Conservation (phyloP, 176 grass and related monocot species). For the Saccharum spontaneum region DNA sequence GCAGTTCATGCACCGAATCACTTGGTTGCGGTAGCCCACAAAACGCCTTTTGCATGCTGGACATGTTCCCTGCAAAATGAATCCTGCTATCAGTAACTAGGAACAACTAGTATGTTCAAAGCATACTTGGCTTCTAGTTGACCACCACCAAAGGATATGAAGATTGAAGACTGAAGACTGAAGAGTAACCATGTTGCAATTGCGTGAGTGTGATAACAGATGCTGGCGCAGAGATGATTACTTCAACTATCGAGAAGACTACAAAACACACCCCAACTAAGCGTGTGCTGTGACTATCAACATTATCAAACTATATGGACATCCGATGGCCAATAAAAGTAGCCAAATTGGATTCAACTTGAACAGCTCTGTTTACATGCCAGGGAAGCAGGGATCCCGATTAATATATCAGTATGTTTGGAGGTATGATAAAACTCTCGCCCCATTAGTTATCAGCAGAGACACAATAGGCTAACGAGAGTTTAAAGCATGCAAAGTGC, state of each 20-base stretch:
- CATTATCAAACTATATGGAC: constrained; percentile 1
- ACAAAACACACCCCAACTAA: background rate
- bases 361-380: background rate
- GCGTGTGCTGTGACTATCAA: background rate
- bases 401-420: background rate
- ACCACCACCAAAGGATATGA: background rate
- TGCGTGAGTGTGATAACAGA: background rate
- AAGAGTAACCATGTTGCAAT: background rate
- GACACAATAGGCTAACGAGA: background rate
- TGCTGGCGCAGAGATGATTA: background rate
- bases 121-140: background rate
- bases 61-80: constrained; percentile 73
- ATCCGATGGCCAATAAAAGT: background rate
- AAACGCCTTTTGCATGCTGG: constrained; percentile 85
- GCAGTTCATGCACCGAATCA: constrained; percentile 83
- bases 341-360: background rate
- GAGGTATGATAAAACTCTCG: background rate
- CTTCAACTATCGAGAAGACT: constrained; percentile 3
- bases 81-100: constrained; percentile 10
- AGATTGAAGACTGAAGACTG: background rate
- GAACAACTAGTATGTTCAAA: constrained; percentile 6
- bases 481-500: background rate
- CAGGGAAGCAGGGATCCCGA: background rate
- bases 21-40: constrained; percentile 72
- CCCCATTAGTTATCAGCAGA: background rate